These are phyloP conservation scores for Apiotrichum porosum DNA, from an alignment of 1,284 basidiomycete species.

Conservation along the genomic window DNA sequence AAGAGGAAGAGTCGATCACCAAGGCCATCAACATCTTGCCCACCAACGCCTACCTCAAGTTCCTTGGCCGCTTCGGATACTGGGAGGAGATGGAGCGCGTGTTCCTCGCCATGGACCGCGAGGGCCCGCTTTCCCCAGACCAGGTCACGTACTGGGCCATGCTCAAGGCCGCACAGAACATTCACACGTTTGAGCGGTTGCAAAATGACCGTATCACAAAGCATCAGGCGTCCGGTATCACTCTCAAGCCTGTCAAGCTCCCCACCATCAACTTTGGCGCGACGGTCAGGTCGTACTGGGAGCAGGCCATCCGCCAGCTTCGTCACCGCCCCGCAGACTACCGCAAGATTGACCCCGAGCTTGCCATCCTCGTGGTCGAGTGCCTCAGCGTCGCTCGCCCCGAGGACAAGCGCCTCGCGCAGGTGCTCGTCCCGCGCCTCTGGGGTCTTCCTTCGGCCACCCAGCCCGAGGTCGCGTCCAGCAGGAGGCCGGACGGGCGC, in stretches of 20 bases:
- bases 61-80: slow-evolving; percentile 32
- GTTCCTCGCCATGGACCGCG: slow-evolving; percentile 30
- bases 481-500: too few species aligned
- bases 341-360: slow-evolving; percentile 28
- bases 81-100: slow-evolving; percentile 40
- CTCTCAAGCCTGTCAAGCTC: neutral
- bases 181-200: slow-evolving; percentile 3
- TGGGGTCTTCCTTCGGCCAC: slow-evolving; percentile 29
- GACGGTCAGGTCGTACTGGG: slow-evolving; percentile 25
- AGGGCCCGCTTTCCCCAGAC: slow-evolving; percentile 35
- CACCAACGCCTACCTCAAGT: slow-evolving; percentile 46
- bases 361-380: slow-evolving; percentile 25
- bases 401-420: slow-evolving; percentile 29
- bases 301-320: slow-evolving; percentile 31
- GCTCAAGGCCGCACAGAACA: slow-evolving; percentile 21
- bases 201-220: neutral
- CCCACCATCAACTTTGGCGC: slow-evolving; percentile 13
- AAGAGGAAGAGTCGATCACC: slow-evolving; percentile 1
- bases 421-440: slow-evolving; percentile 26
- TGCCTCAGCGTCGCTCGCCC: slow-evolving; percentile 25
- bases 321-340: neutral
- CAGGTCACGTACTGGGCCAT: slow-evolving; percentile 38
- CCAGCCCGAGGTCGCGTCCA: slow-evolving; percentile 9
- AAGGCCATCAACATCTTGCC: slow-evolving; percentile 26
- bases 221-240: too few species aligned